A percentile compares a stretch with the other conserved stretches of the same genome.
These are phyloP conservation scores for Zalaria obscura DNA, from an alignment of 2,329 filamentous ascomycete genomes.

Conservation along the genomic window DNA sequence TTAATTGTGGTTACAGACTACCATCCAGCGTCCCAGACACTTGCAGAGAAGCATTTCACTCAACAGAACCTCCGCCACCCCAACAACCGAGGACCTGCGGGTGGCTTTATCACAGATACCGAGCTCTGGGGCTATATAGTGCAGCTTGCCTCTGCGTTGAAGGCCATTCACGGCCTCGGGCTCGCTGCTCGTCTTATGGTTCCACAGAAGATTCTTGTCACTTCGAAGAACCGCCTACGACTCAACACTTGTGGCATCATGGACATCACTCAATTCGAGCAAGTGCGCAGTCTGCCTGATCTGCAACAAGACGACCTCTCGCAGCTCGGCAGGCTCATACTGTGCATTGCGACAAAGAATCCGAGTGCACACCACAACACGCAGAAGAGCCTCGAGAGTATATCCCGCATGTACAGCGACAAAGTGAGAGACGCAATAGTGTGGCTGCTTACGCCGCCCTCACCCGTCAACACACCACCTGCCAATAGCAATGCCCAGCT, in stretches of 20 bases:
- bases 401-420: conserved; percentile 61
- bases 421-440: conserved; percentile 66
- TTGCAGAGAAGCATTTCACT: conserved; percentile 65
- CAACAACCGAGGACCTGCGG: conserved; percentile 2
- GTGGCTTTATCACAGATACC: conserved; percentile 48
- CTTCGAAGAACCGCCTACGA: conserved; percentile 78
- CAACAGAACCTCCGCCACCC: conserved; percentile 15
- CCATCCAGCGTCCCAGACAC: conserved; percentile 77
- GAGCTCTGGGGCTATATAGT: conserved; percentile 84
- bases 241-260: conserved; percentile 79
- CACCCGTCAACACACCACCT: conserved; percentile 1
- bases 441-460: conserved; percentile 62
- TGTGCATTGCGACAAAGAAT: conserved; percentile 57
- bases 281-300: conserved; percentile 52
- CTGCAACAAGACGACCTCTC: conserved; percentile 79
- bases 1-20: conserved; percentile 91
- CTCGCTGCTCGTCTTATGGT: conserved; percentile 79
- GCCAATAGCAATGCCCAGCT: neutral
- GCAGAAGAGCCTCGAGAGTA: conserved; percentile 58
- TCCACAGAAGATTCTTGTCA: conserved; percentile 76
- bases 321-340: conserved; percentile 68
- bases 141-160: conserved; percentile 78
- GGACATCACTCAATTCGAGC: conserved; percentile 76
- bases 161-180: conserved; percentile 66
- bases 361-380: conserved; percentile 43